These are phyloP conservation scores for Nissolia schottii DNA, from an alignment of 306 rosid species.

Conservation along the genomic window DNA sequence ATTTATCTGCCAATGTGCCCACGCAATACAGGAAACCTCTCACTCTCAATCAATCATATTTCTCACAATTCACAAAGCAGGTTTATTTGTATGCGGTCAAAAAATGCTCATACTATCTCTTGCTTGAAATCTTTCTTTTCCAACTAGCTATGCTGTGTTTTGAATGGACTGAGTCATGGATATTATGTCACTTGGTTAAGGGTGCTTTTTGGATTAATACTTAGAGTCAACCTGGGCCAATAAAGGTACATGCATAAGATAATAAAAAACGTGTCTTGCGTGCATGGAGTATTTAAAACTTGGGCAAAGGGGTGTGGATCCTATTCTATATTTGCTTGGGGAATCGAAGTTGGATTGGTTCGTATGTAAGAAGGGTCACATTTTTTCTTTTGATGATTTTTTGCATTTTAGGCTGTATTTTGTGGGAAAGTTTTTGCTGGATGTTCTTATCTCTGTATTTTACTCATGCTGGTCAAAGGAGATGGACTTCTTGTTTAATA, in stretches of 20 bases:
- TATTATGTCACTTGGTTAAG: not conserved
- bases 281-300: not conserved
- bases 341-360: not conserved
- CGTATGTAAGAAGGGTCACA: not conserved
- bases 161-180: not conserved
- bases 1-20: not conserved
- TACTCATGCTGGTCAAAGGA: not conserved
- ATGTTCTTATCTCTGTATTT: conserved; percentile 11
- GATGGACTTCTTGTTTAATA: not conserved
- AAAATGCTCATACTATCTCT: not conserved
- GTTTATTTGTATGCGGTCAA: not conserved
- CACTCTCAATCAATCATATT: not conserved
- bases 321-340: conserved; percentile 10
- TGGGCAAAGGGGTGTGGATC: not conserved
- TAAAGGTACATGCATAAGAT: not conserved
- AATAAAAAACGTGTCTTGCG: not conserved
- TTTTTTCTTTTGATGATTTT: conserved; percentile 10
- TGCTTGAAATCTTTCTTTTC: not conserved
- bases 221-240: not conserved
- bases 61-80: not conserved
- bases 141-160: not conserved
- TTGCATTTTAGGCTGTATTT: conserved; percentile 12
- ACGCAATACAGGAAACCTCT: not conserved
- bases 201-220: not conserved
- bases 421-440: conserved; percentile 1